These are phyloP conservation scores for Viscum album DNA, from an alignment of 177 flowering plant species.

Conservation along the genomic window DNA sequence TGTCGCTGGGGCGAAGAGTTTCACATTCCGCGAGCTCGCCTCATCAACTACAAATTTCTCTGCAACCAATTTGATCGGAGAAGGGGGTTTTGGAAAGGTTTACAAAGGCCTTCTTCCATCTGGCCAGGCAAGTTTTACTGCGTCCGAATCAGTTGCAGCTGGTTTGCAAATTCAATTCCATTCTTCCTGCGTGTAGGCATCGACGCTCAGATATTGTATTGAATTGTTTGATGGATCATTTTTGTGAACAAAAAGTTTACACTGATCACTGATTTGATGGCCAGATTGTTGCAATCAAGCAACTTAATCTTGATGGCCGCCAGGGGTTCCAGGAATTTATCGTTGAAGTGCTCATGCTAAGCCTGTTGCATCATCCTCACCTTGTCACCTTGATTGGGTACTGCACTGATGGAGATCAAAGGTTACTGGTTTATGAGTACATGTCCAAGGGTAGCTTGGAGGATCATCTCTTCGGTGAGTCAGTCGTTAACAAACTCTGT, in stretches of 20 bases:
- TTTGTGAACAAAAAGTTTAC: too few species aligned
- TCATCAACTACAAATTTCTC: conserved; percentile 36
- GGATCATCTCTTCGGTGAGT: conserved; percentile 68
- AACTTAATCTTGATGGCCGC: too few species aligned
- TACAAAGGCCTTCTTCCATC: conserved; percentile 41
- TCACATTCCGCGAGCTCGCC: conserved; percentile 46
- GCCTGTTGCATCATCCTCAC: conserved; percentile 64
- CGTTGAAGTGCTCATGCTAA: too few species aligned
- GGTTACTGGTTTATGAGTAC: conserved; percentile 79
- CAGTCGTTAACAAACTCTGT: too few species aligned
- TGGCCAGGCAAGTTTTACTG: conserved; percentile 30
- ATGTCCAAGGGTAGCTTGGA: conserved; percentile 86
- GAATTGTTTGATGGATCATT: too few species aligned
- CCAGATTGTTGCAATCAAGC: too few species aligned
- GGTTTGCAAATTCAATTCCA: too few species aligned
- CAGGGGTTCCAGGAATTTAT: too few species aligned
- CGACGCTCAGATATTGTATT: too few species aligned
- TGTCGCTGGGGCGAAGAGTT: conserved; percentile 27
- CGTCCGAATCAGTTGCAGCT: too few species aligned
- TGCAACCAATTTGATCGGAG: conserved; percentile 42
- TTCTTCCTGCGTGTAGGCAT: too few species aligned
- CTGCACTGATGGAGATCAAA: conserved; percentile 78
- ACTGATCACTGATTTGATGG: too few species aligned
- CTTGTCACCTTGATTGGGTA: conserved; percentile 86
- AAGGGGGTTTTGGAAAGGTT: conserved; percentile 62